These are phyloP conservation scores for Phaeosphaeria sp. DNA, from an alignment of 2,329 filamentous ascomycete species.

Conservation along the genomic window DNA sequence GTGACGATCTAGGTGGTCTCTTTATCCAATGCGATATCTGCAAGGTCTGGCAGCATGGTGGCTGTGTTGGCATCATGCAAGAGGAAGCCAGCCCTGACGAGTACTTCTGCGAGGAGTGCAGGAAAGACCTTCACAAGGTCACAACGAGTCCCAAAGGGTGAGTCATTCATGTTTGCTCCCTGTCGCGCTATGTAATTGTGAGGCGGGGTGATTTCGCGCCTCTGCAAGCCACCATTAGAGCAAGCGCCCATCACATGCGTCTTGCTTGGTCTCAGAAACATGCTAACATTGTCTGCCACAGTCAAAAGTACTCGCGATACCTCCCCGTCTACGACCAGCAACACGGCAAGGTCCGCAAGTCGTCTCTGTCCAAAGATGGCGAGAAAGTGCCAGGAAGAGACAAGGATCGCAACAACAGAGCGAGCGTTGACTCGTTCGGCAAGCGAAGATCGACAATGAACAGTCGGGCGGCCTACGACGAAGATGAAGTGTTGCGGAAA, in stretches of 20 bases:
- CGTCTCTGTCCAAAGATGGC: slow-evolving; percentile 69
- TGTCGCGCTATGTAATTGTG: neutral
- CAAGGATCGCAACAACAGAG: slow-evolving; percentile 61
- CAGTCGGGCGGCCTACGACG: slow-evolving; percentile 93
- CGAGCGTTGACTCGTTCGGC: slow-evolving; percentile 65
- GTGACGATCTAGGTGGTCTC: slow-evolving; percentile 87
- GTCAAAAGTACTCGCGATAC: slow-evolving; percentile 68
- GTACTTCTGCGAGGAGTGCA: slow-evolving; percentile 96
- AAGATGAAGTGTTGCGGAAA: slow-evolving; percentile 85
- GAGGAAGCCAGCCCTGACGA: slow-evolving; percentile 92
- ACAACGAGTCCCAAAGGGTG: slow-evolving; percentile 84
- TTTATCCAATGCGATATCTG: slow-evolving; percentile 98
- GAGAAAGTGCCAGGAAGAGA: slow-evolving; percentile 61
- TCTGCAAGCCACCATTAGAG: neutral
- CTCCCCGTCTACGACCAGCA: slow-evolving; percentile 64
- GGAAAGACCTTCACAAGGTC: slow-evolving; percentile 88
- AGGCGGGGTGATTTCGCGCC: neutral
- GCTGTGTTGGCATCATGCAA: slow-evolving; percentile 95
- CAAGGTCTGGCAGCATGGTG: slow-evolving; percentile 98
- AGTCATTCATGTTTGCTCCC: slow-evolving; percentile 46
- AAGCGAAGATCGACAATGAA: slow-evolving; percentile 98
- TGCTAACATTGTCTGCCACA: slow-evolving; percentile 39
- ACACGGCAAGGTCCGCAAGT: slow-evolving; percentile 63
- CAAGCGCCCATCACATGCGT: neutral
- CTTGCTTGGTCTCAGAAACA: neutral